A percentile compares a stretch with the other conserved stretches of the same genome.
phyloP scores from a whole-genome alignment of 2,329 filamentous ascomycete genomes.

The Aspergillus fijiensis region DNA sequence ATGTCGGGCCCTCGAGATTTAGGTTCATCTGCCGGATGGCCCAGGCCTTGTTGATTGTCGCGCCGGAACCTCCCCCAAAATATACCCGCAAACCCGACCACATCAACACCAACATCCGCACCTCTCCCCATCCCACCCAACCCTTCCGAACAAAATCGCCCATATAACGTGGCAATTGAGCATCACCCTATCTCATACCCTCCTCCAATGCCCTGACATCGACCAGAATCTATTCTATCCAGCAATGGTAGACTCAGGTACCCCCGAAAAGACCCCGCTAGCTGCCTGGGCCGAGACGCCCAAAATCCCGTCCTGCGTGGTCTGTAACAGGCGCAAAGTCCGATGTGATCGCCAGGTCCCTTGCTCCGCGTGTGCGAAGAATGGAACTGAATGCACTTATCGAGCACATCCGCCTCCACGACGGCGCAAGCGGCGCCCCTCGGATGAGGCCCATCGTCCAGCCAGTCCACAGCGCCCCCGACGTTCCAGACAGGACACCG shows the following conservation, averaged over 20 bases:
- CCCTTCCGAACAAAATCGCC: not conserved
- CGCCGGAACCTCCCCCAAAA: not conserved
- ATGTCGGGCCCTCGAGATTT: no score
- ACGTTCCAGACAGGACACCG: not conserved
- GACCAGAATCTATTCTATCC: not conserved
- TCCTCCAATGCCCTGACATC: not conserved
- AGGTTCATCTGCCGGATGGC: no score
- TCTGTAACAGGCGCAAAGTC: conserved; percentile 10
- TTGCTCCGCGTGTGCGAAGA: conserved; percentile 8
- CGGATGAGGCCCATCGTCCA: not conserved
- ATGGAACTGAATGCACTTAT: conserved; percentile 6
- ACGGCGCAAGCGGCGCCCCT: conserved; percentile 8
- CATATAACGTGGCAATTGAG: not conserved
- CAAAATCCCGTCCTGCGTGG: conserved; percentile 9
- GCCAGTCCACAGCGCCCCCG: not conserved
- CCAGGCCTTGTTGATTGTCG: not conserved
- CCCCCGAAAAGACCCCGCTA: not conserved
- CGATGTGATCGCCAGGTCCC: conserved; percentile 9
- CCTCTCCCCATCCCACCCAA: not conserved
- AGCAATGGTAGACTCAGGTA: not conserved
- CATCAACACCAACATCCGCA: not conserved
- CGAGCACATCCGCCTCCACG: conserved; percentile 2
- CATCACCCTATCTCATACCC: not conserved
- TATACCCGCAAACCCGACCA: not conserved
- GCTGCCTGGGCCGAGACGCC: not conserved